Percentiles rank a stretch among this genome's conserved stretches.
Evolutionary conservation across 768 basidiomycete species (phyloP).

Genomic region (Pleurotus eryngii): DNA sequence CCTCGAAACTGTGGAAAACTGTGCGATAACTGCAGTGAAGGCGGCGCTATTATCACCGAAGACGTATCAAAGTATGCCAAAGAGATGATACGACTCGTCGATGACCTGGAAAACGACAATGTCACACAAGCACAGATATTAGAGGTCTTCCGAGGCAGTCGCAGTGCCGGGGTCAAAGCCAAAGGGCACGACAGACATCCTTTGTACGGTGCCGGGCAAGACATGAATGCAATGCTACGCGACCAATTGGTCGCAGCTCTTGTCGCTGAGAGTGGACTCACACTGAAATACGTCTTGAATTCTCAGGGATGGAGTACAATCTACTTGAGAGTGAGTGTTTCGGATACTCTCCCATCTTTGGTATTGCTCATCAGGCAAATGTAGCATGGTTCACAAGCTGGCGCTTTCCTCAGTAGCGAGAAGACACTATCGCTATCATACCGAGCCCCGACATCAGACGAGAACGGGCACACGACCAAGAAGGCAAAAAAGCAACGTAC

Average conservation of each 20-base stretch:
- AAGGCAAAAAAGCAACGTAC: conserved; percentile 16
- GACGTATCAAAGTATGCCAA: conserved; percentile 64
- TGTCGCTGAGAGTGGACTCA: conserved; percentile 45
- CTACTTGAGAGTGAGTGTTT: conserved; percentile 46
- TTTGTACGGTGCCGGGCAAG: conserved; percentile 52
- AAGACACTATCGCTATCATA: conserved; percentile 24
- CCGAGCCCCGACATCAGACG: conserved; percentile 14
- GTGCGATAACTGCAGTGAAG: conserved; percentile 82
- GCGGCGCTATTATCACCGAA: conserved; percentile 37
- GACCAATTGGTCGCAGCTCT: conserved; percentile 68
- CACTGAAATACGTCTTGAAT: conserved; percentile 41
- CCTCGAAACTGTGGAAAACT: conserved; percentile 56
- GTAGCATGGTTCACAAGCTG: conserved; percentile 33
- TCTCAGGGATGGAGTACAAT: conserved; percentile 44
- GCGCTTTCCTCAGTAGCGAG: conserved; percentile 22
- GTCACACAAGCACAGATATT: conserved; percentile 61
- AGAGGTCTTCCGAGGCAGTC: conserved; percentile 65
- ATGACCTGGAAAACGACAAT: conserved; percentile 39
- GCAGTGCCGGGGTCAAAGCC: conserved; percentile 38
- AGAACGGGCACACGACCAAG: conserved; percentile 17
- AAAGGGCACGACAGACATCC: conserved; percentile 46
- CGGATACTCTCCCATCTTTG: not conserved
- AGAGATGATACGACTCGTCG: conserved; percentile 56
- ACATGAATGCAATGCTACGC: conserved; percentile 46
- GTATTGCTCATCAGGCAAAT: too few species aligned